Evolutionary conservation across 2,329 filamentous ascomycete genomes (phyloP), one percentile per base, ranked within the genome.

Genomic region (Aspergillus floridensis): DNA sequence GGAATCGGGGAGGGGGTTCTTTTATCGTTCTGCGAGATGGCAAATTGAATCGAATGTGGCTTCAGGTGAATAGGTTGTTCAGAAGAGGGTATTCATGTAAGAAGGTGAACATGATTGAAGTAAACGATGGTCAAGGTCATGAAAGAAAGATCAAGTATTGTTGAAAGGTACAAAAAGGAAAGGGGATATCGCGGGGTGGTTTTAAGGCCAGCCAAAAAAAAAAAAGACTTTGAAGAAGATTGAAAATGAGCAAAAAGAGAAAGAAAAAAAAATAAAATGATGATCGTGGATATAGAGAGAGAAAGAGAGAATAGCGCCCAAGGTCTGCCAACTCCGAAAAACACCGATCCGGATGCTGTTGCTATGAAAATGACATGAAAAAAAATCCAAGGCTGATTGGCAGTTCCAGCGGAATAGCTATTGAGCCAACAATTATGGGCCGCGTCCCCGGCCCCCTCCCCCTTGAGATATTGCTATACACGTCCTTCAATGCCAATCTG

Each of bases 401-500:
- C 38, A 8, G 16, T 19, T n/a, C 38, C 38, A 44, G 19, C 16
- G 38, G 16, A 19, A 44, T 29, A 29, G 26, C 26, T 10, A 14
- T 16, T 16, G n/a, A 14, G 38, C 38, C 38, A 44, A 19, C 6
- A n/a, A 44, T n/a, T 19, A 7, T 19, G 4, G 7, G 16, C 38
- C 14, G 6, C 38, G 38, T 41, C 14, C 14, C 16, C 38, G 16
- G 19, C 38, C 16, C 16, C 38, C 2, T 10, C 16, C n/a, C 14
- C 6, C 14, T 44, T 35, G 32, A 35, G 2, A 44, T 19, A 44
- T n/a, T 49, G 35, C 51, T 65, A 70, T 55, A 65, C 67, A 41
- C 62, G 60, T 11, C 68, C 66, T 59, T 71, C 63, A 16, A 72
- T 66, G 44, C 65, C 63, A 38, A 71, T 66, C 12, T 65, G 68